These are phyloP conservation scores for Hirsutella thompsonii DNA, from an alignment of 2,329 filamentous ascomycete species.

Conservation along the genomic window DNA sequence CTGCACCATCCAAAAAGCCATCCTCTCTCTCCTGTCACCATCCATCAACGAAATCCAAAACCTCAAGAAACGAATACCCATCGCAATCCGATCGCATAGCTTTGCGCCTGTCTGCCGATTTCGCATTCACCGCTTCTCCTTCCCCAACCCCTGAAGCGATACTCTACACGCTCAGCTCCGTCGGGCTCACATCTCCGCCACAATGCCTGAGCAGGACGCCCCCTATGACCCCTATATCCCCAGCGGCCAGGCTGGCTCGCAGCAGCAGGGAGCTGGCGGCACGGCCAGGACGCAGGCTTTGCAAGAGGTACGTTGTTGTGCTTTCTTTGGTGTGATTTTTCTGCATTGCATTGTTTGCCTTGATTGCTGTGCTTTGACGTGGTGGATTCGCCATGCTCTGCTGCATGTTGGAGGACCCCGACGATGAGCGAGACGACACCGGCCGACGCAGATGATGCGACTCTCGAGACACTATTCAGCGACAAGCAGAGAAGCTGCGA, in stretches of 20 bases:
- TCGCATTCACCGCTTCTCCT: neutral
- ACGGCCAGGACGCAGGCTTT: conserved; percentile 50
- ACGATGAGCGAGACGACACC: too few species aligned
- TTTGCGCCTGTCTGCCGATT: too few species aligned
- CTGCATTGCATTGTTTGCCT: neutral
- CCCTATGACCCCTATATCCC: conserved; percentile 89
- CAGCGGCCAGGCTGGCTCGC: conserved; percentile 39
- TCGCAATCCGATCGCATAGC: conserved; percentile 1
- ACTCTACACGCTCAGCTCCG: neutral
- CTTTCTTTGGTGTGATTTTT: too few species aligned
- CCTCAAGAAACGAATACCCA: neutral
- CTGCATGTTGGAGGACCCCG: too few species aligned
- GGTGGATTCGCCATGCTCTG: too few species aligned
- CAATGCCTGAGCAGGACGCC: conserved; percentile 41
- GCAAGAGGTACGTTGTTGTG: conserved; percentile 65
- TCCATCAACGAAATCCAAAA: conserved; percentile 2
- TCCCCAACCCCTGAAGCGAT: neutral
- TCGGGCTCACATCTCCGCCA: conserved; percentile 7
- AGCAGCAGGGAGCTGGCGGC: conserved; percentile 28
- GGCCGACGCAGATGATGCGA: too few species aligned
- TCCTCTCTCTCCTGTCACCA: neutral
- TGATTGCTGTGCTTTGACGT: too few species aligned
- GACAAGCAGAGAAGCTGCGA: too few species aligned
- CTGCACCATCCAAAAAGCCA: neutral
- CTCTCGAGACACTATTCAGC: too few species aligned